These are phyloP conservation scores for Lagerstroemia speciosa DNA, from an alignment of 345 rosid genomes.

Conservation along the genomic window DNA sequence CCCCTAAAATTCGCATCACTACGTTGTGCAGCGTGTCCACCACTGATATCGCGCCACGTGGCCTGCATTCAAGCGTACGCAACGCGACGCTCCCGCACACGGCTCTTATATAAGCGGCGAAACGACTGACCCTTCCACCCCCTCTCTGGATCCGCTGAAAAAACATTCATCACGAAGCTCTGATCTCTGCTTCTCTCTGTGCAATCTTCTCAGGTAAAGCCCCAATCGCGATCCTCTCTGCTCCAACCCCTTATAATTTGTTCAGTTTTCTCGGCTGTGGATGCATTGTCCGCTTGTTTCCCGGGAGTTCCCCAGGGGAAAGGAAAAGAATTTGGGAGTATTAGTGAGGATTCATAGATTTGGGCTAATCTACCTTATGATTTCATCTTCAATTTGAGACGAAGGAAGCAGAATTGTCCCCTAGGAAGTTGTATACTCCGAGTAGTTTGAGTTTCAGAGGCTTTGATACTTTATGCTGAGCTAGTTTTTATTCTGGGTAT, in stretches of 20 bases:
- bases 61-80: not conserved
- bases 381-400: not conserved
- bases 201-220: conserved; percentile 16
- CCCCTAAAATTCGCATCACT: too few species aligned
- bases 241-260: not conserved
- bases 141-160: not conserved
- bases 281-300: not conserved
- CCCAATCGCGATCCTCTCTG: not conserved
- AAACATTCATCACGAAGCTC: not conserved
- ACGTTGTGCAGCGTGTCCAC: not conserved
- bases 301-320: not conserved
- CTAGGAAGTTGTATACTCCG: too few species aligned
- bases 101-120: not conserved
- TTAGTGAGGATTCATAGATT: not conserved
- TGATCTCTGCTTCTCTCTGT: not conserved
- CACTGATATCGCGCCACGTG: conserved; percentile 5
- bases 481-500: not conserved
- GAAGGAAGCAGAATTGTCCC: not conserved
- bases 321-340: not conserved
- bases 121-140: not conserved
- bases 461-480: not conserved
- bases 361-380: not conserved
- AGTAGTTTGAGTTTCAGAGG: not conserved
- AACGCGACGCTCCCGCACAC: too few species aligned
- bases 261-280: not conserved